Base-by-base conservation (phyloP, 306 rosid species). In the Hippophae rhamnoides region DNA sequence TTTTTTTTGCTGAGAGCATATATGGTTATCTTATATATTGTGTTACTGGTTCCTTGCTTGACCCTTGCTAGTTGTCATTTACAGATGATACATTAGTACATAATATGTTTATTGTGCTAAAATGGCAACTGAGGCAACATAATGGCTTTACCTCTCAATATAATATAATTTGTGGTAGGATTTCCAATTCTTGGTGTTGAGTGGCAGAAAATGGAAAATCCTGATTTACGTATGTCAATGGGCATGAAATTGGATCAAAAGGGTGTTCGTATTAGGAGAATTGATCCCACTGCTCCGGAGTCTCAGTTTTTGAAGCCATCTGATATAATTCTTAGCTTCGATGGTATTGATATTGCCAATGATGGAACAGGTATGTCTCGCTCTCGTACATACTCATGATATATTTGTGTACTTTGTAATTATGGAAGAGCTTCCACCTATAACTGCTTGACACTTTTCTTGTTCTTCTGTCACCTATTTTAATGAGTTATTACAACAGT, bases 131-230 rank as follows among this genome's bases (percentile, higher is more conserved):
- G 23, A 18, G 23, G 23, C 23, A 18, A 18, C 23, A 18, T 18
- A 18, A 18, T 18, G 23, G 40, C 38, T 55, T 31, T 73, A 38
- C 43, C 52, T 26, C 9, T 47, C 38, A 25, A 58, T 43, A 71
- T 13, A 69, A 52, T 67, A 41, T 12, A 63, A 62, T 56, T 47
- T 47, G n/a, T 63, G 49, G 42, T 47, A 92, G 99, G 99, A 57
- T 88, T 93, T 78, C 99, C 97, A 59, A 77, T 86, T 73, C 99
- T 93, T 56, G 90, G 94, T 58, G 76, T 93, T 66, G 97, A 93
- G 84, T 93, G 99, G 95, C 99, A 93, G 84, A 93, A 93, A 71
- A 88, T 88, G 95, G 97, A 88, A 82, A 93, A 93, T 77, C 99
- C 97, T 62, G 97, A 93, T 76, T 79, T 93, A 62, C 79, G 97